Base-by-base conservation (phyloP, 805 yeast genomes). In the Metschnikowia shivogae region DNA sequence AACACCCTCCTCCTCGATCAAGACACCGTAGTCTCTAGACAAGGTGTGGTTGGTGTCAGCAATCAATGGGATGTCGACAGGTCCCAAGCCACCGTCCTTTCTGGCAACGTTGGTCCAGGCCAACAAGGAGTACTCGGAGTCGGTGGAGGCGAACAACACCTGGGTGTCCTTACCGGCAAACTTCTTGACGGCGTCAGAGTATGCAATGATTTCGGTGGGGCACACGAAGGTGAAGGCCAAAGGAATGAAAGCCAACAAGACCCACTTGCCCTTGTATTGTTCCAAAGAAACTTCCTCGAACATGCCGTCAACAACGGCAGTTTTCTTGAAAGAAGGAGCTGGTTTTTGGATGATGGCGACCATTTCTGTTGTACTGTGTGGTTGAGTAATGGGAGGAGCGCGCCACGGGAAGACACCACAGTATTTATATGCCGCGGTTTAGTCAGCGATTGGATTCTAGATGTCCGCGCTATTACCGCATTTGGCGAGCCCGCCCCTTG, bases 161-260 rank as follows among this genome's bases (percentile, higher is more conserved):
- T 89, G 87, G 58, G 89, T 82, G 63, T 83, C 92, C 68, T 88
- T 84, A 58, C 80, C 95, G 60, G 85, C 70, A 75, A 93, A 93
- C 79, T 84, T 83, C 78, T 83, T 81, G 61, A 81, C 86, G 59
- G 97, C 97, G 61, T 92, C 96, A 54, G 97, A 87, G 85, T 89
- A 93, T 60, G 98, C 98, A 73, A 93, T 84, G 78, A 93, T 90
- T 80, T 93, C 98, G 59, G 99, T 93, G 72, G 99, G 99, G 77
- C 99, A 93, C 54, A 93, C 98, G 61, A 93, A 93, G 50, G 99
- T 93, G 90, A 93, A 93, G 43, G 99, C 99, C 81, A 92, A 77
- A 72, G 99, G 99, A 70, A 93, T 85, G 78, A 93, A 93, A 53
- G 95, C 98, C 64, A 93, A 80, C 56, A 93, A 74, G 58, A 93